Evolutionary conservation across 2,329 filamentous ascomycete genomes (phyloP), one percentile per base, ranked within the genome.

Genomic region (Alternaria arborescens): DNA sequence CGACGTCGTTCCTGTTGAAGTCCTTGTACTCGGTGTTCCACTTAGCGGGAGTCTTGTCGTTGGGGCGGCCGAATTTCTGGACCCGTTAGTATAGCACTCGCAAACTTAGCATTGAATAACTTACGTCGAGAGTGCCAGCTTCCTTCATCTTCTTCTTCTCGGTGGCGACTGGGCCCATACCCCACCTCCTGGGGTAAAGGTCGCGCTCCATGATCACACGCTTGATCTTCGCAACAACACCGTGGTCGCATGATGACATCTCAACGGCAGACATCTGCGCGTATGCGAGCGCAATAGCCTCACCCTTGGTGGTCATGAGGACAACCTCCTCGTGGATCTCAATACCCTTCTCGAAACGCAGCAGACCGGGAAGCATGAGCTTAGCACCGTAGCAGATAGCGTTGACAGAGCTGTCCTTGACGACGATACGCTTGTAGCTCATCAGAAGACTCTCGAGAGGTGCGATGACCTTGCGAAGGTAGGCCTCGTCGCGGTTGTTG

Each of bases 81-180:
- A 32, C 12, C 42, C 36, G 50, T 84, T 77, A 84, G 78, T 57
- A 58, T 40, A 40, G 20, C 12, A 55, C 28, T 11, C 32, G 16
- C 18, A 38, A 42, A 14, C 12, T 2, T 8, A 22, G 24, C 41
- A 5, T n/a, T 11, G 8, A 8, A 8, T 32, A 11, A 79, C 85
- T 78, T 77, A 87, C 85, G 85, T 99, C 95, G 62, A 99, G 90
- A 84, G 97, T 97, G 81, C 95, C 95, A 71, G 93, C 91, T 54
- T 94, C 92, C 89, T 98, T 98, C 85, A 99, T 89, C 88, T 98
- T 97, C 91, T 99, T 99, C 89, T 99, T 99, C 87, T 98, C 93
- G 50, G 91, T 83, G 51, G 95, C 95, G 62, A 94, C 90, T 54
- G 95, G 94, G 64, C 95, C 95, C 77, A 98, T 88, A 69, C 95